Base-by-base conservation (phyloP, 345 rosid genomes). In the Citrus inodora region DNA sequence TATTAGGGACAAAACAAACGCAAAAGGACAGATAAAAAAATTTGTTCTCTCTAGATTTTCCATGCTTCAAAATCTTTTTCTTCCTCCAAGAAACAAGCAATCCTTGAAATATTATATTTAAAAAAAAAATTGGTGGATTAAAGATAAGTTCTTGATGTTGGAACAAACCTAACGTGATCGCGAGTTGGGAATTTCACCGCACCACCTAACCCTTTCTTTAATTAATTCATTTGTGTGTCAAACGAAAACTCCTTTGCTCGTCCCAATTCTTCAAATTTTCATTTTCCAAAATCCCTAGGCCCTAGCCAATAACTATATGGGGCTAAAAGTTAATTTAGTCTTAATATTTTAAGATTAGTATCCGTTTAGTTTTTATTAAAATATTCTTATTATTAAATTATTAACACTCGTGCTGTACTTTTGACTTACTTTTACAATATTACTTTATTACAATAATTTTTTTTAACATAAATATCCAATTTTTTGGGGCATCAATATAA, bases 121-220 rank as follows among this genome's bases (percentile, higher is more conserved):
- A 28, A 17, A 58, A 28, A 67, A 38, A 38, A 38, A 21, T 38
- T 32, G 17, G 6, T 66, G 10, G n/a, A 30, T 32, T 2, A 4
- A 7, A 14, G 33, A n/a, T 37, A 10, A 46, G 51, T 3, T 46
- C 16, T 6, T 59, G 46, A 59, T 9, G 38, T 58, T 58, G 42
- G 28, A 42, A 32, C 17, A 62, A 27, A 27, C 77, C 69, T 74
- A 74, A 74, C 69, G 61, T 75, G 78, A 75, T 75, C 13, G 78
- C 62, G 62, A 64, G 62, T 64, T 64, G 62, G 70, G 71, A 64
- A 64, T 75, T 33, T 69, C 78, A 65, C 46, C 22, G 7, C 28
- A 25, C 38, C 33, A 6, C 58, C 42, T 28, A 38, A 1, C 3
- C 17, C 28, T 14, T 55, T 28, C 25, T 4, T 72, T 53, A 53